Evolutionary conservation across 441 rosid species (phyloP).

Genomic region (Populus hybrid): DNA sequence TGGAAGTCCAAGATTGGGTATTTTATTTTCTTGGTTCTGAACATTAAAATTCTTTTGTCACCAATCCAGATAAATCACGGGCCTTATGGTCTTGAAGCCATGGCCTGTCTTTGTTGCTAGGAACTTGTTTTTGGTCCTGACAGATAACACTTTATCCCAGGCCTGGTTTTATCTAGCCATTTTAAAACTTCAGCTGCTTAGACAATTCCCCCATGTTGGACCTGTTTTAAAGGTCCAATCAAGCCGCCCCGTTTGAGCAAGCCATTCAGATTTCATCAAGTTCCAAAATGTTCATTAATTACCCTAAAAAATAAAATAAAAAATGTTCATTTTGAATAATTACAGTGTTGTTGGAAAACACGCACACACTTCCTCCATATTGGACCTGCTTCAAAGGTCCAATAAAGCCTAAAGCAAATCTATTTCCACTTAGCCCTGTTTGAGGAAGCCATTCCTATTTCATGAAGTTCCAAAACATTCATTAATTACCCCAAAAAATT

Average conservation of each 20-base stretch:
- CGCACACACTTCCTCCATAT: not conserved
- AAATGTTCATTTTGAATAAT: not conserved
- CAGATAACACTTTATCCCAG: not conserved
- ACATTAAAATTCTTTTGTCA: not conserved
- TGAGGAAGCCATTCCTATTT: not conserved
- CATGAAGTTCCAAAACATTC: not conserved
- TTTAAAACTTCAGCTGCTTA: no score
- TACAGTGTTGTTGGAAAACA: not conserved
- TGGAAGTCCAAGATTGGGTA: not conserved
- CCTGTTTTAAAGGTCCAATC: not conserved
- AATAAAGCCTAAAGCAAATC: not conserved
- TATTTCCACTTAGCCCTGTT: not conserved
- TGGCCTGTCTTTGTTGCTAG: not conserved
- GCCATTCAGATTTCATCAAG: not conserved
- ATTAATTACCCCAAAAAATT: not conserved
- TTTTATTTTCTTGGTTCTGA: not conserved
- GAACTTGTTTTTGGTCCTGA: not conserved
- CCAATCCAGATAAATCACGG: not conserved
- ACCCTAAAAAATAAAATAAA: not conserved
- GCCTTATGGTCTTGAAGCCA: not conserved
- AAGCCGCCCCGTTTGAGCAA: not conserved
- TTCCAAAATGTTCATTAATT: not conserved
- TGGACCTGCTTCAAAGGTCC: not conserved
- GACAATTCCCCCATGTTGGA: not conserved
- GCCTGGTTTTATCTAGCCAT: not conserved